Evolutionary conservation across 768 basidiomycete species (phyloP), one percentile per base, ranked within the genome.

Genomic region (Amanita exitialis): DNA sequence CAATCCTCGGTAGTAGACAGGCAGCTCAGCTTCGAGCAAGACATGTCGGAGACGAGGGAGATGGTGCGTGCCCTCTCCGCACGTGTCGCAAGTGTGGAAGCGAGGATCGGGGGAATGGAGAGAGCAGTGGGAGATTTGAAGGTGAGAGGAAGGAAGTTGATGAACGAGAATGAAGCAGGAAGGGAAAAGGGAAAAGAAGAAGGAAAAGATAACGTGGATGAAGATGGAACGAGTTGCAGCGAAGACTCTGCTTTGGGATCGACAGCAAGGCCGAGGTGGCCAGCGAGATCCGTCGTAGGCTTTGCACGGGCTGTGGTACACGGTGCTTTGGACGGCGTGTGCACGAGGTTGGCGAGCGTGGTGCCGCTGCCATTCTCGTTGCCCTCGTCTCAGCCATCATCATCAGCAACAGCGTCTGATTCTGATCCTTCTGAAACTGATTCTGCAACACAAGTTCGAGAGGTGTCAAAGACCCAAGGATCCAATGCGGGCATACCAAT

Each of bases 51-150:
- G 6, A 44, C 49, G 32, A 28, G 41, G 20, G 49, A 36, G 28
- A 44, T 51, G 49, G 42, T 44, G n/a, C 39, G 49, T 38, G 41
- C 30, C 16, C 49, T 51, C 8, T 34, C 37, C 9, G 21, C 27
- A n/a, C 49, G 49, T 27, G 41, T 51, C 4, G 49, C 49, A 2
- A 27, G 49, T 13, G 49, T 51, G 6, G 49, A 51, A 30, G 41
- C 28, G 18, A 43, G 28, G 30, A 36, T 51, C 16, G 49, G 41
- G 15, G 49, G 44, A 18, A 43, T 51, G 49, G 49, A 51, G 41
- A 41, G 16, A 6, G 49, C 18, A 23, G 49, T 42, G 12, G 42
- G 34, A 12, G 49, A 51, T 15, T 51, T 51, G 49, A 38, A 49
- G 23, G 48, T 39, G n/a, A 36, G 48, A 21, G 49, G 49, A 44